Evolutionary conservation across 345 rosid species (phyloP).

Genomic region (Hypericum androsaemum): DNA sequence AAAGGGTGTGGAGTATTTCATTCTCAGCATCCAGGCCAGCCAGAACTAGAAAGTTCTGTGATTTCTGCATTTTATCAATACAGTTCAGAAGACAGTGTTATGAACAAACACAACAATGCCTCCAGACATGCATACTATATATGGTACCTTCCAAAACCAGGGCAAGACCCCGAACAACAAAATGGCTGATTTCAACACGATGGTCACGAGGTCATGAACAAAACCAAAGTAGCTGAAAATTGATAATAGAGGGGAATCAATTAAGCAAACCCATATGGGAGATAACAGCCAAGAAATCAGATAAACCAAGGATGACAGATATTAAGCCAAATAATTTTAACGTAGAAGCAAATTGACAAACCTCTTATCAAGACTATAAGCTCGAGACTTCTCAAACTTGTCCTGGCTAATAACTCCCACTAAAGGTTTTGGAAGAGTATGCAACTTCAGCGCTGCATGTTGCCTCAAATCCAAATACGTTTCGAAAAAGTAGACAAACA

Average conservation of each 20-base stretch:
- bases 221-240: constrained; percentile 78
- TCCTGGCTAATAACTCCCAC: constrained; percentile 87
- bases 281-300: background rate
- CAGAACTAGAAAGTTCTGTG: constrained; percentile 53
- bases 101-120: background rate
- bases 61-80: constrained; percentile 39
- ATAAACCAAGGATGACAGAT: background rate
- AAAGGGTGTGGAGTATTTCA: constrained; percentile 81
- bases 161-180: constrained; percentile 82
- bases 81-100: constrained; percentile 12
- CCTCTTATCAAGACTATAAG: constrained; percentile 98
- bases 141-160: constrained; percentile 90
- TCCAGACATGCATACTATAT: constrained; percentile 6
- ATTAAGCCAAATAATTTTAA: background rate
- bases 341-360: constrained; percentile 15
- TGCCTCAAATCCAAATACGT: constrained; percentile 80
- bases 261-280: background rate
- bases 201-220: constrained; percentile 79
- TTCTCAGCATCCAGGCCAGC: constrained; percentile 68
- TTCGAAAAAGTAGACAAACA: constrained; percentile 81
- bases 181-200: constrained; percentile 86
- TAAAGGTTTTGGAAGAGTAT: constrained; percentile 78
- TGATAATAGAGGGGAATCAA: constrained; percentile 14
- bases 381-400: constrained; percentile 82
- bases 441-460: constrained; percentile 71